These are phyloP conservation scores for Bimuria novae-zelandiae DNA, from an alignment of 2,329 filamentous ascomycete species.

Conservation along the genomic window DNA sequence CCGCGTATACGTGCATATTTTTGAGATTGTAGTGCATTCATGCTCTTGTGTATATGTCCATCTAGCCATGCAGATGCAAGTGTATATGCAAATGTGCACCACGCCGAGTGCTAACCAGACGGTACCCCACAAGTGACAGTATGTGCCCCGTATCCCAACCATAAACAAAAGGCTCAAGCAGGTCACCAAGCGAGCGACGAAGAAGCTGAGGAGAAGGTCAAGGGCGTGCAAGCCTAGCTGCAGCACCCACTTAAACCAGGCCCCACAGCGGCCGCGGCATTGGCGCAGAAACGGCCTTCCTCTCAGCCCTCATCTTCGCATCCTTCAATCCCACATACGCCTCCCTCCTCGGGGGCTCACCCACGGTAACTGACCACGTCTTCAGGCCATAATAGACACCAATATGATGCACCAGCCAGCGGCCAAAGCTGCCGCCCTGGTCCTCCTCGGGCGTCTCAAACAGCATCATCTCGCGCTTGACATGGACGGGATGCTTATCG, in stretches of 20 bases:
- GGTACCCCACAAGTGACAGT: too few species aligned
- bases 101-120: too few species aligned
- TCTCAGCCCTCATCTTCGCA: constrained; percentile 34
- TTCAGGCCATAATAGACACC: constrained; percentile 88
- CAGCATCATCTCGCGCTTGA: constrained; percentile 70
- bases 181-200: too few species aligned
- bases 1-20: too few species aligned
- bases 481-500: constrained; percentile 52
- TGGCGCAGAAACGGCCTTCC: constrained; percentile 22
- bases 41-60: too few species aligned
- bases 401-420: constrained; percentile 92
- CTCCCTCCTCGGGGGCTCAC: constrained; percentile 72
- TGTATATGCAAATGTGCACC: too few species aligned
- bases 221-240: too few species aligned
- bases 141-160: too few species aligned
- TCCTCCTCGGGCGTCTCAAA: constrained; percentile 81
- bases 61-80: too few species aligned
- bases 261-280: constrained; percentile 44
- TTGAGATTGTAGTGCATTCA: too few species aligned
- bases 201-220: too few species aligned
- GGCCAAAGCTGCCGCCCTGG: constrained; percentile 78
- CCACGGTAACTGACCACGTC: constrained; percentile 78
- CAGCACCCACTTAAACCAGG: constrained; percentile 29
- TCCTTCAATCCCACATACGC: constrained; percentile 80
- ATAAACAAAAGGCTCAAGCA: too few species aligned